A percentile compares a stretch with the other conserved stretches of the same genome.
phyloP scores from a whole-genome alignment of 805 yeast species.

The Candida schatavii region DNA sequence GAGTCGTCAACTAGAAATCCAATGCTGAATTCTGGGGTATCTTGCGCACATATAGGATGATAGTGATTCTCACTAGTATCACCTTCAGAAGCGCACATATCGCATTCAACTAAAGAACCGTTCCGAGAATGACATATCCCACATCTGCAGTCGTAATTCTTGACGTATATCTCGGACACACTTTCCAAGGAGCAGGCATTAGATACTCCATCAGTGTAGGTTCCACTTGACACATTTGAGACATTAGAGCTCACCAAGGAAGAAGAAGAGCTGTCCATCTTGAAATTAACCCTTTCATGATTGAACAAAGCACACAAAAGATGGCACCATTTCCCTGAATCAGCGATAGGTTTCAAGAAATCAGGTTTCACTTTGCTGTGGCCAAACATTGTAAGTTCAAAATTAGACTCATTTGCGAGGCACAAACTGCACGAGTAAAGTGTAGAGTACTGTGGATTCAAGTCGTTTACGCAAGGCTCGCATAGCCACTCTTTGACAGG shows the following conservation, averaged over 20 bases:
- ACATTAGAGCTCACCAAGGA: too few species aligned
- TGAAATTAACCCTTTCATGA: conserved; percentile 26
- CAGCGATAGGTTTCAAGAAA: conserved; percentile 63
- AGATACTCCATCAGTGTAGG: conserved; percentile 10
- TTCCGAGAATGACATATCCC: conserved; percentile 42
- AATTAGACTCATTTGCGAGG: conserved; percentile 47
- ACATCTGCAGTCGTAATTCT: conserved; percentile 37
- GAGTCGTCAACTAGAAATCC: conserved; percentile 48
- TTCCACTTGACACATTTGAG: background rate
- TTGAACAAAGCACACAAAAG: conserved; percentile 63
- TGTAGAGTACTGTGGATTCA: conserved; percentile 56
- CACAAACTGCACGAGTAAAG: conserved; percentile 69
- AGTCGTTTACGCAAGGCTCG: conserved; percentile 72
- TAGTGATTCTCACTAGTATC: conserved; percentile 8
- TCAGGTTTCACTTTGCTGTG: conserved; percentile 48
- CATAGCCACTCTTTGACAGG: conserved; percentile 65
- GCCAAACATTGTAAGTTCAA: conserved; percentile 44
- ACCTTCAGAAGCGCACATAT: conserved; percentile 32
- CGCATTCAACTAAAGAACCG: conserved; percentile 52
- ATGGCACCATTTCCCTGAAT: conserved; percentile 74
- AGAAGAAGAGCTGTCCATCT: background rate
- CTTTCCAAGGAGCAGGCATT: conserved; percentile 25
- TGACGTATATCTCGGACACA: conserved; percentile 23
- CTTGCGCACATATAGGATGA: conserved; percentile 63
- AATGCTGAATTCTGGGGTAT: conserved; percentile 38